phyloP scores from a whole-genome alignment of 352 stramenopile genomes.

The Globisporangium paddicum region DNA sequence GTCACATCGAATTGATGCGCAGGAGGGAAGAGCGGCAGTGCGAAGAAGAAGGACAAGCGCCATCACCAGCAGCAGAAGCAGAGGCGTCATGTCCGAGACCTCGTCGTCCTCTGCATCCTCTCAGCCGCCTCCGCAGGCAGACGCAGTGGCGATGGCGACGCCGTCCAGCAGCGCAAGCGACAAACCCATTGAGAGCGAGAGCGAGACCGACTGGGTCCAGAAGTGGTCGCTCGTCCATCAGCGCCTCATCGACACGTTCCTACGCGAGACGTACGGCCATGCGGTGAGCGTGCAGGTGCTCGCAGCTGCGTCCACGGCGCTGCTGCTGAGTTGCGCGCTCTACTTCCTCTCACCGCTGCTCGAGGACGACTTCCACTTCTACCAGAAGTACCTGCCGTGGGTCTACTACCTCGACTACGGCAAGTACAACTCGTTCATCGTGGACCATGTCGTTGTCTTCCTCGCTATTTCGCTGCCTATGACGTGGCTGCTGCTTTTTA shows the following conservation, averaged over 20 bases:
- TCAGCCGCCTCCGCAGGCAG: neutral
- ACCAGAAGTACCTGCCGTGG: constrained; percentile 50
- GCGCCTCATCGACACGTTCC: constrained; percentile 30
- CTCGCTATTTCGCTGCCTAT: constrained; percentile 55
- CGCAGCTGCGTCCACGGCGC: constrained; percentile 30
- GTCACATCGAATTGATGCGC: constrained; percentile 5
- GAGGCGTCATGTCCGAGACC: constrained; percentile 1
- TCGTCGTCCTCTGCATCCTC: neutral
- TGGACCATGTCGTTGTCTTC: constrained; percentile 69
- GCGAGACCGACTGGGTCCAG: constrained; percentile 13
- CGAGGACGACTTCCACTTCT: constrained; percentile 45
- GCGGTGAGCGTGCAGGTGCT: constrained; percentile 49
- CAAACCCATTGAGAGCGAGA: neutral
- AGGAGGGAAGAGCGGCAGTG: neutral
- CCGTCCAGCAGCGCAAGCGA: neutral
- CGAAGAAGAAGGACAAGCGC: neutral
- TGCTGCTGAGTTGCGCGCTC: constrained; percentile 47
- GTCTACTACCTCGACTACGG: constrained; percentile 49
- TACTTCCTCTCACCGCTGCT: constrained; percentile 54
- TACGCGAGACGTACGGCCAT: constrained; percentile 57
- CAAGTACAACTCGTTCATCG: constrained; percentile 67
- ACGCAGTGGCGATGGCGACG: neutral
- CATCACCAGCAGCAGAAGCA: neutral
- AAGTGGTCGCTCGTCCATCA: constrained; percentile 15
- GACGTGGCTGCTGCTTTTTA: constrained; percentile 60